These are phyloP conservation scores for Acacia crassicarpa DNA, from an alignment of 306 rosid species.

Conservation along the genomic window DNA sequence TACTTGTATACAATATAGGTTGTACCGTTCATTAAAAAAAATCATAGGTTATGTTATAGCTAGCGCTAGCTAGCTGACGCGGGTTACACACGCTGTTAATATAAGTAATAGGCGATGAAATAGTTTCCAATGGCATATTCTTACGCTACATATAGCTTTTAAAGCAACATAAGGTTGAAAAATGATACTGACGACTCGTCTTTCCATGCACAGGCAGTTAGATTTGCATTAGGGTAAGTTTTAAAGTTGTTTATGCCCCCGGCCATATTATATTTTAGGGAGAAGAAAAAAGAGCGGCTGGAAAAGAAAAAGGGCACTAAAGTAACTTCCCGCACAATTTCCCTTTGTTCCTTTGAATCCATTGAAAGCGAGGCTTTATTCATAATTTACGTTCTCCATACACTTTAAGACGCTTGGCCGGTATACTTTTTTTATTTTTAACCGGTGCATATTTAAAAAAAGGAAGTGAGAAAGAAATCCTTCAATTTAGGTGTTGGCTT, in stretches of 20 bases:
- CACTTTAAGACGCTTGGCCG: background rate
- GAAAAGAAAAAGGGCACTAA: slow-evolving; percentile 34
- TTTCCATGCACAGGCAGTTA: background rate
- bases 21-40: background rate
- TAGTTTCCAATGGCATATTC: background rate
- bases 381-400: background rate
- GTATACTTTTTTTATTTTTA: slow-evolving; percentile 4
- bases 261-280: background rate
- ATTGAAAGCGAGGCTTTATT: slow-evolving; percentile 44
- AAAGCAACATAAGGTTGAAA: background rate
- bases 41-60: background rate
- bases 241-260: background rate
- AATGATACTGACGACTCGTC: background rate
- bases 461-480: slow-evolving; percentile 5
- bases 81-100: background rate
- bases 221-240: background rate
- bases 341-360: slow-evolving; percentile 29
- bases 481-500: slow-evolving; percentile 56
- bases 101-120: background rate
- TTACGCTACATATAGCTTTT: background rate
- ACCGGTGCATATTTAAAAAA: slow-evolving; percentile 10
- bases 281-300: background rate
- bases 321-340: slow-evolving; percentile 39
- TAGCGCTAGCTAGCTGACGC: background rate
- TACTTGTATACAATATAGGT: background rate